A percentile compares a stretch with the other conserved stretches of the same genome.
Evolutionary conservation across 345 rosid genomes (phyloP).

Genomic region (Pistacia integerrima): DNA sequence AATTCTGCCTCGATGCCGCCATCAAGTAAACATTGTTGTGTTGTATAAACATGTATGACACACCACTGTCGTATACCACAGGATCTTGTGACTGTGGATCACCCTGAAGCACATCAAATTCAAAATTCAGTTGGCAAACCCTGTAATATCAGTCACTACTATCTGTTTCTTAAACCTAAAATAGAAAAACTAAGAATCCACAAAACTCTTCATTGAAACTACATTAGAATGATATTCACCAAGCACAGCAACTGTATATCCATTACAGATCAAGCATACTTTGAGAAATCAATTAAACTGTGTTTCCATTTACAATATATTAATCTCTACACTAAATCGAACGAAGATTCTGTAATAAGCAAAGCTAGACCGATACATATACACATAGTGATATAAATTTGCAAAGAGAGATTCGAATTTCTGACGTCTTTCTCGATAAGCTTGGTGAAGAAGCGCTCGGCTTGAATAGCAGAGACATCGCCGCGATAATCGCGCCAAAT

Average conservation of each 20-base stretch:
- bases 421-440: constrained; percentile 79
- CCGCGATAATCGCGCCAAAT: constrained; percentile 95
- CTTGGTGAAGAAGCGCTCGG: constrained; percentile 86
- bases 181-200: background rate
- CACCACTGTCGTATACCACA: constrained; percentile 72
- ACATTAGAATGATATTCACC: background rate
- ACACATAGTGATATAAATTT: background rate
- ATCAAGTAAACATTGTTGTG: constrained; percentile 70
- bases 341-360: background rate
- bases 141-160: background rate
- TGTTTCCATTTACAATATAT: background rate
- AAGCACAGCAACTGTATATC: background rate
- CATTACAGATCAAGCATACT: constrained; percentile 7
- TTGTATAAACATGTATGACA: constrained; percentile 68
- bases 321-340: constrained; percentile 8
- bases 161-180: background rate
- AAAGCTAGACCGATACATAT: background rate
- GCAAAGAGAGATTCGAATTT: background rate
- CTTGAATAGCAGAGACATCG: constrained; percentile 71
- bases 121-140: constrained; percentile 4
- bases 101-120: constrained; percentile 35
- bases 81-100: constrained; percentile 80
- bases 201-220: background rate
- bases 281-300: background rate
- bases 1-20: constrained; percentile 71